Evolutionary conservation across 495 filamentous ascomycete genomes (phyloP).

Genomic region (Patellaria atrata): DNA sequence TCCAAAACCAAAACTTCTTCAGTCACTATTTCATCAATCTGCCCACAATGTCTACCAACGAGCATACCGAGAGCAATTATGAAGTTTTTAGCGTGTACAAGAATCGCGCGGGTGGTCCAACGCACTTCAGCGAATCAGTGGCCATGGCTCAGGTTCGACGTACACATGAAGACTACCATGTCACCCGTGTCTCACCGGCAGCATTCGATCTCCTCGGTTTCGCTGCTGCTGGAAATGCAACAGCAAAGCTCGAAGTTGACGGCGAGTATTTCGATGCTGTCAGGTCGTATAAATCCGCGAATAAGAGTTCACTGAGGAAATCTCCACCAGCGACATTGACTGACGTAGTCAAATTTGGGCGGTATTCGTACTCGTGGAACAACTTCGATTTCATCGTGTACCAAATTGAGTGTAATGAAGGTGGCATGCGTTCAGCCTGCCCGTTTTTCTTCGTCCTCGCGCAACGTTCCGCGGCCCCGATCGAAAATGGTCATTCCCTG

Average conservation of each 20-base stretch:
- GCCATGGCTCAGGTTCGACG: no score
- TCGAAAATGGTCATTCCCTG: conserved; percentile 5
- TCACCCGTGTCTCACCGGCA: conserved; percentile 12
- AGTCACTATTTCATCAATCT: no score
- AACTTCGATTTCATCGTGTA: conserved; percentile 14
- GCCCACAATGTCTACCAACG: no score
- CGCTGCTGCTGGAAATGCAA: conserved; percentile 22
- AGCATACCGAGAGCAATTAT: no score
- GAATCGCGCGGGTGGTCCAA: no score
- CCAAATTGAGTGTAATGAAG: conserved; percentile 7
- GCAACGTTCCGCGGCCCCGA: conserved; percentile 1
- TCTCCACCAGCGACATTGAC: conserved; percentile 5
- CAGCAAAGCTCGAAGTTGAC: conserved; percentile 3
- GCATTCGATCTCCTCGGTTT: conserved; percentile 19
- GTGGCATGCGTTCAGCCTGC: not conserved
- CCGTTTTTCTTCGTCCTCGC: conserved; percentile 7
- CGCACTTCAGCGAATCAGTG: no score
- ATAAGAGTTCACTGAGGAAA: conserved; percentile 11
- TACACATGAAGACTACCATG: conserved; percentile 18
- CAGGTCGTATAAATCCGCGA: conserved; percentile 13
- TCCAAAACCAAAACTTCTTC: no score
- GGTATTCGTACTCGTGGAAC: conserved; percentile 15
- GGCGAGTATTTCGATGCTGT: conserved; percentile 9
- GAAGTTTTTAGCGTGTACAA: no score
- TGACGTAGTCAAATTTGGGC: conserved; percentile 8